These are phyloP conservation scores for Priceomyces medius DNA, from an alignment of 805 yeast species.

Conservation along the genomic window DNA sequence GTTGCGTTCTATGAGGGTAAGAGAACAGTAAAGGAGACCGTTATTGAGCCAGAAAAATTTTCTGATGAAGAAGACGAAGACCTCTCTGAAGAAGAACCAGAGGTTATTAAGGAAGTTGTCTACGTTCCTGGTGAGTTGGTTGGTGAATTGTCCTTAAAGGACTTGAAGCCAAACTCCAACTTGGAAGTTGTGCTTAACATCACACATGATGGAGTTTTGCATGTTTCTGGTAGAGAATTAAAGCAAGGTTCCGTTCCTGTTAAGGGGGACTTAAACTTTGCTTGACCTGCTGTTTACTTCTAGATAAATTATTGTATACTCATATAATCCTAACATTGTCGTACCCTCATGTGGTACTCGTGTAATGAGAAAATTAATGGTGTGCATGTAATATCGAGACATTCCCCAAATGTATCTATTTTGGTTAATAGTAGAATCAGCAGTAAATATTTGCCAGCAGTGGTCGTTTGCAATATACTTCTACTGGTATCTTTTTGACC, in stretches of 20 bases:
- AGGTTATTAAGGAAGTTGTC: slow-evolving; percentile 71
- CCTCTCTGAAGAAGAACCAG: slow-evolving; percentile 82
- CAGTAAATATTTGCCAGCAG: background rate
- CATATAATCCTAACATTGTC: background rate
- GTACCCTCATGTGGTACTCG: background rate
- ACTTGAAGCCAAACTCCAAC: slow-evolving; percentile 59
- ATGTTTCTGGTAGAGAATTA: slow-evolving; percentile 64
- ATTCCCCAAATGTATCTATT: background rate
- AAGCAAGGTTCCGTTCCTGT: slow-evolving; percentile 56
- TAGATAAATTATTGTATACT: background rate
- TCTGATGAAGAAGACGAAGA: slow-evolving; percentile 50
- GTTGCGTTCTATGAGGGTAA: slow-evolving; percentile 83
- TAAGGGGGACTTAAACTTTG: slow-evolving; percentile 48
- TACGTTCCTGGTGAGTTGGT: slow-evolving; percentile 71
- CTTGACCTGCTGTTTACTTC: background rate
- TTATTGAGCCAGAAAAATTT: slow-evolving; percentile 63
- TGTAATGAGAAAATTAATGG: background rate
- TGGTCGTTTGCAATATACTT: too few species aligned
- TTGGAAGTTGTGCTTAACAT: slow-evolving; percentile 70
- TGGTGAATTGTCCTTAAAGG: slow-evolving; percentile 76
- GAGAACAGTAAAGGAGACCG: slow-evolving; percentile 78
- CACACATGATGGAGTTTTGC: slow-evolving; percentile 62
- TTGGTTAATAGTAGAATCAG: background rate
- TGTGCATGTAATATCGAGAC: slow-evolving; percentile 3
- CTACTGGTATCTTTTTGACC: background rate